Percentiles rank a stretch among this genome's conserved stretches.
Evolutionary conservation across 2,329 filamentous ascomycete species (phyloP).

Genomic region (Davidsoniella australis): DNA sequence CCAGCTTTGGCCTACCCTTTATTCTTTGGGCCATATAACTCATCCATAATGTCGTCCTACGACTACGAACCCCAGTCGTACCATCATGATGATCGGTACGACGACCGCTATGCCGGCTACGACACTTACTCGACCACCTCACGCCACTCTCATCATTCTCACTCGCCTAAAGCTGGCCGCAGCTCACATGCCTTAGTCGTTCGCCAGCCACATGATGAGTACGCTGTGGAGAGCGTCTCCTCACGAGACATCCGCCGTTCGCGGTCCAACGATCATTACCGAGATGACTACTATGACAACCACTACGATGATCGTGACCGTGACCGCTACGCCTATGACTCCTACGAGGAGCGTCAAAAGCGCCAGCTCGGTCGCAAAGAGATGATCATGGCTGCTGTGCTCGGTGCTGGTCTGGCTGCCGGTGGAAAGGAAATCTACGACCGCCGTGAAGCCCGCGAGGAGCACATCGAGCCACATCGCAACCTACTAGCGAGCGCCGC

Average conservation of each 20-base stretch:
- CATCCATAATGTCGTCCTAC: slow-evolving; percentile 25
- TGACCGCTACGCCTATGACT: slow-evolving; percentile 36
- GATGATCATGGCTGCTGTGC: slow-evolving; percentile 49
- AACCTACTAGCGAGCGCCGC: slow-evolving; percentile 43
- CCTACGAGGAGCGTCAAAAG: slow-evolving; percentile 34
- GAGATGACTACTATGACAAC: slow-evolving; percentile 36
- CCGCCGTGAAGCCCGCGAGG: slow-evolving; percentile 39
- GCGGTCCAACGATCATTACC: slow-evolving; percentile 40
- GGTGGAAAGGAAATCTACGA: slow-evolving; percentile 51
- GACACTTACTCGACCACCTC: slow-evolving; percentile 8
- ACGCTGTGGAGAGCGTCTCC: slow-evolving; percentile 2
- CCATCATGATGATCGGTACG: slow-evolving; percentile 14
- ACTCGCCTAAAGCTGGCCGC: not conserved
- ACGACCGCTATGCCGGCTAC: slow-evolving; percentile 6
- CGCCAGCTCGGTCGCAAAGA: slow-evolving; percentile 44
- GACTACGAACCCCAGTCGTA: slow-evolving; percentile 27
- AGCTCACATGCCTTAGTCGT: slow-evolving; percentile 5
- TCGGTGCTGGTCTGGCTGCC: slow-evolving; percentile 45
- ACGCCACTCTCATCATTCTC: not conserved
- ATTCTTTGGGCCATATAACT: slow-evolving; percentile 9
- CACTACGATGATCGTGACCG: slow-evolving; percentile 31
- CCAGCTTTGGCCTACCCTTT: not conserved
- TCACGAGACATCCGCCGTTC: slow-evolving; percentile 38
- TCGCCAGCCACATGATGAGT: slow-evolving; percentile 11
- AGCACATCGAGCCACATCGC: slow-evolving; percentile 31